Evolutionary conservation across 2,329 filamentous ascomycete genomes (phyloP), one percentile per base, ranked within the genome.

Genomic region (Pseudogymnoascus sp.): DNA sequence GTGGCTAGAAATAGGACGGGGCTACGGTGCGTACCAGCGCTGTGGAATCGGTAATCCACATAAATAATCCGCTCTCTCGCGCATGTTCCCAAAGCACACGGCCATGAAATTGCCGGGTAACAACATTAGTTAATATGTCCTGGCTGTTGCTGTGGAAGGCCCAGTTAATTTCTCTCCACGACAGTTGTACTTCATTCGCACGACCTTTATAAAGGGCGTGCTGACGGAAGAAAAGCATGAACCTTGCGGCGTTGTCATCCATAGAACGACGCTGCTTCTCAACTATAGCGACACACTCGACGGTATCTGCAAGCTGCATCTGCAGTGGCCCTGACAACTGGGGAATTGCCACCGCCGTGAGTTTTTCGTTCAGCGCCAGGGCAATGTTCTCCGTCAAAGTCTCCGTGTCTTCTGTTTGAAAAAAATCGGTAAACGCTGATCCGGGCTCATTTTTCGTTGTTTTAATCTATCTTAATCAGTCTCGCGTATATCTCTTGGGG

Each of bases 241-340:
- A 97, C 46, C 91, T 86, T 7, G 90, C 89, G 3, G 90, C 93
- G 70, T 96, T 96, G 70, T 91, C 90, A 71, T 97, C 93, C 77
- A 97, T 89, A 2, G 92, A 96, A 5, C 91, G 85, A 16, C 91
- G 85, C 71, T 97, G 91, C 70, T 89, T 90, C 73, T 96, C 91
- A 0, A 96, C 90, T 40, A 90, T 84, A 3, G 90, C 89, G 50
- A 89, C 85, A 66, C 92, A 96, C 75, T 96, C 91, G 37, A 95
- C 83, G 59, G 93, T 93, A 70, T 95, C 89, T 14, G 89, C 88
- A 1, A 96, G 78, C 69, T 90, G 89, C 63, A 96, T 93, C 71
- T 96, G 92, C 71, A 96, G 91, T 64, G 90, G 89, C 31, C 89
- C 89, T 0, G 91, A 92, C 0, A 97, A 81, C 67, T 95, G 88